Evolutionary conservation across 2,329 filamentous ascomycete species (phyloP), one percentile per base, ranked within the genome.

Genomic region (Aspergillus fijiensis): DNA sequence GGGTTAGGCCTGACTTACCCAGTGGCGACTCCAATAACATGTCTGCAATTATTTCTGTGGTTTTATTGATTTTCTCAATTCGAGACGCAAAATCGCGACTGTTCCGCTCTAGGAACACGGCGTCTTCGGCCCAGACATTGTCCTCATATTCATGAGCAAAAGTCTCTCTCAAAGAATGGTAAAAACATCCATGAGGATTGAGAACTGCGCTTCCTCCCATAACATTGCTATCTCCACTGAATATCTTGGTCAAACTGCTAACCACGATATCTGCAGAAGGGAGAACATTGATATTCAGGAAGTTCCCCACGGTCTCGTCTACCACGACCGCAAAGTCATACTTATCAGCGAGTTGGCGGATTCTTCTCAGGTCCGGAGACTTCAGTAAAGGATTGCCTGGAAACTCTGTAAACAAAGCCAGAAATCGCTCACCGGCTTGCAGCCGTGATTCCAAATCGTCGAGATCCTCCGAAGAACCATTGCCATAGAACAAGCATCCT

Each of bases 171-270:
- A 99, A 76, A 0, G 77, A 67, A 2, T 74, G 58, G 74, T 96
- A 96, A 77, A 89, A 89, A 50, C 79, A 85, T n/a, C 87, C 81
- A 59, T 87, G 84, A 0, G 87, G 85, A 63, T 89, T 89, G 55
- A 89, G 76, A 16, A 89, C 82, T 14, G 82, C 80, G 65, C 85
- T 90, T 58, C 95, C 95, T 60, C 93, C 95, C 94, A 98, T 98
- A 66, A 99, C 95, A 75, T 99, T 98, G 75, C 91, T 95, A 76
- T 97, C 95, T 54, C 95, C 95, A 58, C 92, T 96, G 79, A 99
- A 99, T 57, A 98, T 89, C 76, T 99, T 99, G 52, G 95, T 98
- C 60, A 99, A 81, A 73, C 91, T 96, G 80, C 91, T 96, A 59
- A 96, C 94, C 5, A 98, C 91, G 16, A 98, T 83, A 76, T 99